phyloP scores from a whole-genome alignment of 257 asterid genomes.

The Dorcoceras hygrometricum region DNA sequence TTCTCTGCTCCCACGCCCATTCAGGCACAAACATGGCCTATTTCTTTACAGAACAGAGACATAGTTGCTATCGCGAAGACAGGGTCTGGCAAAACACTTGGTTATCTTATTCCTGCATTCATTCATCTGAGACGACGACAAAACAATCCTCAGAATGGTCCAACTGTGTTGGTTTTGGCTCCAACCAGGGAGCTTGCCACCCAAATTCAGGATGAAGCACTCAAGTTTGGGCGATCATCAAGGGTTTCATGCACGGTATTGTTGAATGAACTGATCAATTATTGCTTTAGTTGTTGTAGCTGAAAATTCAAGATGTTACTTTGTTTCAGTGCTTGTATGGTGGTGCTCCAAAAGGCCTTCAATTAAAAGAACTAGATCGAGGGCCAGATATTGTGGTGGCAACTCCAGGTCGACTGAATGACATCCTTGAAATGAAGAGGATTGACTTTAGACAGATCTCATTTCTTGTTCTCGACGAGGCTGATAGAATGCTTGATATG shows the following conservation, averaged over 20 bases:
- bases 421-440: slow-evolving; percentile 92
- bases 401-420: slow-evolving; percentile 98
- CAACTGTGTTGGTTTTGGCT: slow-evolving; percentile 83
- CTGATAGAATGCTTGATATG: slow-evolving; percentile 99
- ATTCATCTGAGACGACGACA: slow-evolving; percentile 64
- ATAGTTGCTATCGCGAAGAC: slow-evolving; percentile 99
- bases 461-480: slow-evolving; percentile 96
- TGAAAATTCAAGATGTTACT: slow-evolving; percentile 23
- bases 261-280: not conserved
- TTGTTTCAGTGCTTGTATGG: slow-evolving; percentile 86
- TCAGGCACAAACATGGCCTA: slow-evolving; percentile 99
- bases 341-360: slow-evolving; percentile 94
- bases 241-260: slow-evolving; percentile 90
- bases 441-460: slow-evolving; percentile 88
- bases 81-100: slow-evolving; percentile 95
- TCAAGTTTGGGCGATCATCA: slow-evolving; percentile 92
- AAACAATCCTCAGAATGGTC: slow-evolving; percentile 83
- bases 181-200: slow-evolving; percentile 99
- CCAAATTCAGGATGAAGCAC: slow-evolving; percentile 95
- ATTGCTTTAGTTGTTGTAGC: not conserved
- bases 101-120: slow-evolving; percentile 91
- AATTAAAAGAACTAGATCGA: slow-evolving; percentile 80
- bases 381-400: slow-evolving; percentile 95
- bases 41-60: slow-evolving; percentile 71
- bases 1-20: slow-evolving; percentile 93